These are phyloP conservation scores for Xylaria sp. DNA, from an alignment of 2,329 filamentous ascomycete species.

Conservation along the genomic window DNA sequence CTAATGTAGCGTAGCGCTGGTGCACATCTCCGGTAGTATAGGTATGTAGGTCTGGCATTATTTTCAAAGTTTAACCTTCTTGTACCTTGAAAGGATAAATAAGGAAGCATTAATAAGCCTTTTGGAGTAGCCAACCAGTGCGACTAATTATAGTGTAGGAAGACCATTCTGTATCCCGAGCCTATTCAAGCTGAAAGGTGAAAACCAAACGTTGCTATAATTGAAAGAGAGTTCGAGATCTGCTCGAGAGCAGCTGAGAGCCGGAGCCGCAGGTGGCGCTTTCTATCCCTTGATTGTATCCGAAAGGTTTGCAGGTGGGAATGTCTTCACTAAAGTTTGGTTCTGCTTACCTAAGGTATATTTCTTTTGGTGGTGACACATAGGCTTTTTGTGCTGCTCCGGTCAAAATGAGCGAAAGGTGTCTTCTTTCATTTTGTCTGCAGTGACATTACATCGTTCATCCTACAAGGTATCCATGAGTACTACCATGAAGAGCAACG, in stretches of 20 bases:
- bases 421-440: not conserved
- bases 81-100: not conserved
- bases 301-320: not conserved
- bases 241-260: constrained; percentile 13
- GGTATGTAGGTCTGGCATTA: not conserved
- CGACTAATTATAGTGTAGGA: not conserved
- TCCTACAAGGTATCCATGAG: not conserved
- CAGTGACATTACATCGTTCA: not conserved
- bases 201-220: not conserved
- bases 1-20: not conserved
- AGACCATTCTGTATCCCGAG: constrained; percentile 6
- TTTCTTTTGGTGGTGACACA: constrained; percentile 10
- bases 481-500: constrained; percentile 22
- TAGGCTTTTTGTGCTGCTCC: not conserved
- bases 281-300: not conserved
- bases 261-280: constrained; percentile 19
- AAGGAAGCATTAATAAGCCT: constrained; percentile 23
- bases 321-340: constrained; percentile 3
- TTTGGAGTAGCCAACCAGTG: not conserved
- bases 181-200: not conserved
- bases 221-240: not conserved
- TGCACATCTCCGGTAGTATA: not conserved
- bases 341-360: constrained; percentile 21
- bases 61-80: not conserved
- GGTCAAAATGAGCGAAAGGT: not conserved